Percentiles rank a stretch among this genome's conserved stretches.
Evolutionary conservation across 371 early-diverging fungal genomes (phyloP).

Genomic region (Rhizopus arrhizus): DNA sequence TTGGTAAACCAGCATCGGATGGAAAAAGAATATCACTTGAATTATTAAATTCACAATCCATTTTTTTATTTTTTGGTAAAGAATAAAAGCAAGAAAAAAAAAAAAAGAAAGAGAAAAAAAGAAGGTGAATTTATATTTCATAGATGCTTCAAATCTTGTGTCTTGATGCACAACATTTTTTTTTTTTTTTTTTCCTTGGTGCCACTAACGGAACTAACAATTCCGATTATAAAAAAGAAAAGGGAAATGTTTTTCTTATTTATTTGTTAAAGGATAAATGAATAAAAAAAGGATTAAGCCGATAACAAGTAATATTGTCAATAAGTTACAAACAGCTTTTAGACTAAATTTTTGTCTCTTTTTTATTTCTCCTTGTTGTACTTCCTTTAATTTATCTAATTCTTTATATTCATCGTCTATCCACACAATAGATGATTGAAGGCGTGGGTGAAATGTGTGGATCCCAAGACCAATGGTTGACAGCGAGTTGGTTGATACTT

Average conservation of each 20-base stretch:
- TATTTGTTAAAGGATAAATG: conserved; percentile 18
- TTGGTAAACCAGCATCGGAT: conserved; percentile 40
- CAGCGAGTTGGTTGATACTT: neutral
- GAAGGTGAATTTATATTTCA: too few species aligned
- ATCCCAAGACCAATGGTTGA: neutral
- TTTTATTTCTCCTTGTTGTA: conserved; percentile 5
- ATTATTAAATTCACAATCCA: conserved; percentile 27
- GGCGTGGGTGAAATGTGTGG: neutral
- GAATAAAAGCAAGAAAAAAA: too few species aligned
- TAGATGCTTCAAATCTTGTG: too few species aligned
- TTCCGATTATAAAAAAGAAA: neutral
- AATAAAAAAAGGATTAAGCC: conserved; percentile 22
- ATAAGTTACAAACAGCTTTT: conserved; percentile 22
- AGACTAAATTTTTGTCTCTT: neutral
- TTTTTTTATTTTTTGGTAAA: neutral
- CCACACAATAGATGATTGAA: conserved; percentile 30
- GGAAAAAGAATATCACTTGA: conserved; percentile 49
- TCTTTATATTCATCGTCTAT: conserved; percentile 27
- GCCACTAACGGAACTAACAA: neutral
- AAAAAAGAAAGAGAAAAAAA: too few species aligned
- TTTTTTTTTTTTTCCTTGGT: neutral
- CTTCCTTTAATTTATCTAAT: conserved; percentile 6
- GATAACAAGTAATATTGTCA: conserved; percentile 18
- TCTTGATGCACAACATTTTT: neutral
- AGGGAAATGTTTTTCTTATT: neutral